Evolutionary conservation across 345 rosid species (phyloP).

Genomic region (Gossypium turneri): DNA sequence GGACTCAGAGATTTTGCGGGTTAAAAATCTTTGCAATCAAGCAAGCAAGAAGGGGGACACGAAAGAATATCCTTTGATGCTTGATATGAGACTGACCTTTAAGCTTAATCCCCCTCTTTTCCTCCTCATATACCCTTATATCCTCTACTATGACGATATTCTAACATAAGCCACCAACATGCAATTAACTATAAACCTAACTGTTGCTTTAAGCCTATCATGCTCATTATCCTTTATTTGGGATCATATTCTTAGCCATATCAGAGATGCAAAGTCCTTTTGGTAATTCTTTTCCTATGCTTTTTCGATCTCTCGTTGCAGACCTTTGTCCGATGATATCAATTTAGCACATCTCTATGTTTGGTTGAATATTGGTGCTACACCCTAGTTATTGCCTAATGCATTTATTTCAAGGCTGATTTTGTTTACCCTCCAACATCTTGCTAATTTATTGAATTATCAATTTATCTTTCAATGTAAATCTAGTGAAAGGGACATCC

Average conservation of each 20-base stretch:
- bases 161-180: neutral
- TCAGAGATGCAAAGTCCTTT: neutral
- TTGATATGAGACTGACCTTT: slow-evolving; percentile 18
- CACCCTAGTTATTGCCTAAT: neutral
- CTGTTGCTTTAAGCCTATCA: neutral
- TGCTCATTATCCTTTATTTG: neutral
- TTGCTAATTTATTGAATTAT: neutral
- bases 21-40: slow-evolving; percentile 70
- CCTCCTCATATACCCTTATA: slow-evolving; percentile 3
- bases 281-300: neutral
- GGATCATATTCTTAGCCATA: neutral
- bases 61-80: slow-evolving; percentile 83
- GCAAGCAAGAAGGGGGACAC: slow-evolving; percentile 75
- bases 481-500: neutral
- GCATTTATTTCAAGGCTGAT: neutral
- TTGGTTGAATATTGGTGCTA: neutral
- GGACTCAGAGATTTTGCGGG: slow-evolving; percentile 62
- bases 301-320: neutral
- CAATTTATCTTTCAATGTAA: neutral
- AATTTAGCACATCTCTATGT: neutral
- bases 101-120: neutral
- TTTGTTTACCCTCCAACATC: neutral
- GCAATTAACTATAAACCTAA: neutral
- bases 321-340: neutral
- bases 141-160: neutral